Percentiles rank a stretch among this genome's conserved stretches.
Conservation (phyloP, 257 asterid species). For the Rhazya stricta region DNA sequence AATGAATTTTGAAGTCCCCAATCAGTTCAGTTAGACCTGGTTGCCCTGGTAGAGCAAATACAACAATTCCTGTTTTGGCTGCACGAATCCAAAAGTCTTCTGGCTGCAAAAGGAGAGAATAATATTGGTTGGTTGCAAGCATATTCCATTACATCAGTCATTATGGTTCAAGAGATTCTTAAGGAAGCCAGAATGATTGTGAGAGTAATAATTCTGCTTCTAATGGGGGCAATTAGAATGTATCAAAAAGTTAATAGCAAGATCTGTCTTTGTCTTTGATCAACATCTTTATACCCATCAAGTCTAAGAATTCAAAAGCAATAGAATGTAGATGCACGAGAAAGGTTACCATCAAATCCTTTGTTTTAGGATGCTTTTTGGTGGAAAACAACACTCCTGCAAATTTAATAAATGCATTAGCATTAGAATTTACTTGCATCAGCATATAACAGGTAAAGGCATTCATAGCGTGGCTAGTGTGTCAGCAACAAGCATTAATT, state of each 20-base stretch:
- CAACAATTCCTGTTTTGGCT: constrained; percentile 75
- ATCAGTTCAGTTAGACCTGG: constrained; percentile 86
- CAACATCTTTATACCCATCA: background rate
- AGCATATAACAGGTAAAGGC: background rate
- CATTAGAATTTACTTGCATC: background rate
- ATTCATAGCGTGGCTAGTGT: background rate
- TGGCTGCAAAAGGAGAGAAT: constrained; percentile 48
- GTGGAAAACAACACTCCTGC: constrained; percentile 84
- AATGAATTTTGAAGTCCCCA: constrained; percentile 90
- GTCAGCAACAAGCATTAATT: background rate
- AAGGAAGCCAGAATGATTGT: background rate
- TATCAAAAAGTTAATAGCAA: background rate
- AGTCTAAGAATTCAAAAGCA: background rate
- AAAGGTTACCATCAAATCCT: constrained; percentile 79
- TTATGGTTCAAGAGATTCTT: background rate
- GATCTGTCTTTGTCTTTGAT: background rate
- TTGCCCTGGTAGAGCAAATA: constrained; percentile 94
- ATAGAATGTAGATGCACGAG: background rate
- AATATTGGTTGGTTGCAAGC: background rate
- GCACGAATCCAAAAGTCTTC: constrained; percentile 95
- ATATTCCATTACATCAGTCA: background rate
- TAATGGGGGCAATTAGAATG: background rate
- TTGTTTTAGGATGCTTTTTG: constrained; percentile 82
- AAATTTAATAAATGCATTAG: background rate
- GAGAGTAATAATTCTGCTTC: background rate